Conservation (phyloP, 768 basidiomycete species). For the Serendipita sp. region DNA sequence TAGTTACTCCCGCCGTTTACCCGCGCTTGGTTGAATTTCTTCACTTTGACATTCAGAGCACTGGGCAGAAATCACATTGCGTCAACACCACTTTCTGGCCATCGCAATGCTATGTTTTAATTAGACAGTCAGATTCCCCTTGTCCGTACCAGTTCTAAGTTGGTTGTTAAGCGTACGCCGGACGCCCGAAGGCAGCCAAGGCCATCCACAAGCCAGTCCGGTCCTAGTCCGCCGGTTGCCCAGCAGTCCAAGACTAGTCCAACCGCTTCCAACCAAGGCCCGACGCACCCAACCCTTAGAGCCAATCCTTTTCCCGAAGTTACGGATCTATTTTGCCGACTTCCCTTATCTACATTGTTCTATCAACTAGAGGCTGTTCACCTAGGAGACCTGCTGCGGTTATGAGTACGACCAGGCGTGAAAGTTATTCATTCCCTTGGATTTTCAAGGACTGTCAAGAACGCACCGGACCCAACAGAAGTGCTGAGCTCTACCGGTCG, state of each 20-base stretch:
- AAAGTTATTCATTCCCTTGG: constrained; percentile 57
- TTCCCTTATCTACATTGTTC: constrained; percentile 71
- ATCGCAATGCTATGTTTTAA: constrained; percentile 73
- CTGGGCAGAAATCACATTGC: constrained; percentile 72
- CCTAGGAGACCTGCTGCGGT: constrained; percentile 70
- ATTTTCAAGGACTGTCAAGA: constrained; percentile 69
- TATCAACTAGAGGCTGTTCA: constrained; percentile 69
- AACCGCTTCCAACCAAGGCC: constrained; percentile 58
- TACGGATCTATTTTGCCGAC: constrained; percentile 69
- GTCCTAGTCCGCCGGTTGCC: constrained; percentile 33
- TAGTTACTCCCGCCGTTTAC: constrained; percentile 69
- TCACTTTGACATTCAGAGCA: constrained; percentile 72
- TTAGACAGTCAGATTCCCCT: constrained; percentile 75
- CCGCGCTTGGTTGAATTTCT: constrained; percentile 67
- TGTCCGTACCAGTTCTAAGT: constrained; percentile 68
- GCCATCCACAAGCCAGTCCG: constrained; percentile 27
- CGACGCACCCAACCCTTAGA: constrained; percentile 67
- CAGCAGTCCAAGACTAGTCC: constrained; percentile 56
- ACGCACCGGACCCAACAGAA: constrained; percentile 57
- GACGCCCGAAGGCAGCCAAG: constrained; percentile 45
- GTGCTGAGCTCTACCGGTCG: constrained; percentile 56
- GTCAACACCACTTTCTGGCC: constrained; percentile 62
- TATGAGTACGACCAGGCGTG: constrained; percentile 61
- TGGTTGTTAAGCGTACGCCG: constrained; percentile 46
- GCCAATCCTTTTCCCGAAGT: constrained; percentile 67